Conservation (phyloP, 1,284 basidiomycete species). For the Blastosporella zonata region DNA sequence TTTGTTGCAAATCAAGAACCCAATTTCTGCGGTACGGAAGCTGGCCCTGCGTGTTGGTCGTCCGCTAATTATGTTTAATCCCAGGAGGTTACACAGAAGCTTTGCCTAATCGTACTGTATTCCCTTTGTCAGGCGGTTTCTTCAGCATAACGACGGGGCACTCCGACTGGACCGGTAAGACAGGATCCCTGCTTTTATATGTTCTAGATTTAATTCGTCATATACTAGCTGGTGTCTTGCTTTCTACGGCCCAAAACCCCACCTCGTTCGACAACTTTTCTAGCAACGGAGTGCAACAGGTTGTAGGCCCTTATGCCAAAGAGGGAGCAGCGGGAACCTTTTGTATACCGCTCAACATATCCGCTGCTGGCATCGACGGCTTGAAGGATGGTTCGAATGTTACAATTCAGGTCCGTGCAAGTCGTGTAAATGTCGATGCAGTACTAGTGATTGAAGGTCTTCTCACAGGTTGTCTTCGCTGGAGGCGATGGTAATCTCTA, state of each 20-base stretch:
- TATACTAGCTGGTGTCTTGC: constrained; percentile 37
- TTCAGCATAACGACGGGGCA: constrained; percentile 42
- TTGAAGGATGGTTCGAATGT: constrained; percentile 46
- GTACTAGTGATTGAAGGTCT: neutral
- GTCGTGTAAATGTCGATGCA: neutral
- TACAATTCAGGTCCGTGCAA: constrained; percentile 30
- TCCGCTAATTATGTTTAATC: neutral
- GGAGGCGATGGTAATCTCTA: constrained; percentile 55
- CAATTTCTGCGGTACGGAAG: constrained; percentile 43
- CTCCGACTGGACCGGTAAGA: constrained; percentile 37
- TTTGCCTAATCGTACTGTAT: constrained; percentile 45
- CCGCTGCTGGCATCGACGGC: constrained; percentile 41
- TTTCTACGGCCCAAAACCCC: constrained; percentile 46
- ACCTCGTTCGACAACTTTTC: constrained; percentile 54
- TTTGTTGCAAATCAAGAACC: constrained; percentile 52
- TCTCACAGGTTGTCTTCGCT: constrained; percentile 41
- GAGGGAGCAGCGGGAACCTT: constrained; percentile 42
- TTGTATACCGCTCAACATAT: constrained; percentile 54
- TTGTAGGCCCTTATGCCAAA: constrained; percentile 40
- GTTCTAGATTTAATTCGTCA: too few species aligned
- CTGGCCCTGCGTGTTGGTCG: neutral
- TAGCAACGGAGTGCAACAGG: constrained; percentile 32
- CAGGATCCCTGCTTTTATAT: too few species aligned
- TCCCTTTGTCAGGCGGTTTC: constrained; percentile 50
- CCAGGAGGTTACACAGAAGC: constrained; percentile 49